These are phyloP conservation scores for Agaricus sinodeliciosus DNA, from an alignment of 768 basidiomycete species.

Conservation along the genomic window DNA sequence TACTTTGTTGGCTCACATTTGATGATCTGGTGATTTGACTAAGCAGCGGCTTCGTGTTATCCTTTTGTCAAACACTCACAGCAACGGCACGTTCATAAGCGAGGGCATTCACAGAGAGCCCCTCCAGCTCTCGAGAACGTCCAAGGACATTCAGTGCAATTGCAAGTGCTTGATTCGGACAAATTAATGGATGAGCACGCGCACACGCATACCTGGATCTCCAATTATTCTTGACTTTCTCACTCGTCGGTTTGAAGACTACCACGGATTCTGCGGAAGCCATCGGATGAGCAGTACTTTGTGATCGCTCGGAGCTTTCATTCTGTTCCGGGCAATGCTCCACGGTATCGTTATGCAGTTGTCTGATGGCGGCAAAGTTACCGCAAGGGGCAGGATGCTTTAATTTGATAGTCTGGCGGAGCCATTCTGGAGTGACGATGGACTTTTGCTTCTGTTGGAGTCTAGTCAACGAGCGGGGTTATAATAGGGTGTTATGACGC, in stretches of 20 bases:
- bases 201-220: constrained; percentile 47
- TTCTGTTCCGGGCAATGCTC: constrained; percentile 35
- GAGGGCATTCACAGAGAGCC: constrained; percentile 58
- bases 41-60: background rate
- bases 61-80: constrained; percentile 29
- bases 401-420: constrained; percentile 47
- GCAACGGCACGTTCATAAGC: constrained; percentile 69
- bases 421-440: constrained; percentile 69
- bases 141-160: constrained; percentile 54
- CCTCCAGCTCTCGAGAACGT: constrained; percentile 55
- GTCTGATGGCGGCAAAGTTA: constrained; percentile 49
- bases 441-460: constrained; percentile 50
- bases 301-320: constrained; percentile 11
- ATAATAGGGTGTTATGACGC: constrained; percentile 2
- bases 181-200: constrained; percentile 60
- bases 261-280: background rate
- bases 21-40: constrained; percentile 16
- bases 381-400: constrained; percentile 42
- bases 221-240: constrained; percentile 26
- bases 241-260: constrained; percentile 17
- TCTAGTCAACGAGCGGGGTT: background rate
- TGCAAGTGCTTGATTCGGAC: constrained; percentile 60
- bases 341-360: constrained; percentile 42
- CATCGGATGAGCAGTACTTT: background rate
- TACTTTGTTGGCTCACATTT: constrained; percentile 19